Percentiles rank a stretch among this genome's conserved stretches.
Conservation (phyloP, 1,139 yeast species). For the Saccharomyces hybrid region DNA sequence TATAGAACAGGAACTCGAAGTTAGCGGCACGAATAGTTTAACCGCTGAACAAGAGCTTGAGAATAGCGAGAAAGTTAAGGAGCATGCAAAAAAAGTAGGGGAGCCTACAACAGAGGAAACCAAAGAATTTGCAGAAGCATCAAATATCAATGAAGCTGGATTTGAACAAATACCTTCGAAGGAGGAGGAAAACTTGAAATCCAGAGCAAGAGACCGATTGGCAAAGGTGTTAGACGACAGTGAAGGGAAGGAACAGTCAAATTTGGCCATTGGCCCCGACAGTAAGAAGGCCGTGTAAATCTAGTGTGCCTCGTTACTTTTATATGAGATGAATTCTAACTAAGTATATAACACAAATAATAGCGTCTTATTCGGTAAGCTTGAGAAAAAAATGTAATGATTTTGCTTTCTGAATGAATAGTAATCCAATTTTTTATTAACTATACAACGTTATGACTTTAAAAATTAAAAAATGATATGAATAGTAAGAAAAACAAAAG, state of each 20-base stretch:
- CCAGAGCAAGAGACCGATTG: not conserved
- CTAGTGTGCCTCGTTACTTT: not conserved
- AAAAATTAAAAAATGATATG: not conserved
- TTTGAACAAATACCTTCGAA: not conserved
- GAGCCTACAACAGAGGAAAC: slow-evolving; percentile 31
- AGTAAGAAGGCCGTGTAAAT: not conserved
- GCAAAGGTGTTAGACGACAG: not conserved
- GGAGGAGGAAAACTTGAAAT: not conserved
- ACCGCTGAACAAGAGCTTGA: not conserved
- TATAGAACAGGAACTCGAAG: not conserved
- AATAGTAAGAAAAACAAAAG: not conserved
- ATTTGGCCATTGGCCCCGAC: not conserved
- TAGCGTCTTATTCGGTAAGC: no score
- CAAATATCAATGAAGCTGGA: not conserved
- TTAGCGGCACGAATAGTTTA: not conserved
- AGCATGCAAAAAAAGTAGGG: slow-evolving; percentile 21
- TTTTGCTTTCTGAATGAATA: no score
- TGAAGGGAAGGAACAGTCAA: not conserved
- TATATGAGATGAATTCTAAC: not conserved
- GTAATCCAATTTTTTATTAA: not conserved
- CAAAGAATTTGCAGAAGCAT: slow-evolving; percentile 50
- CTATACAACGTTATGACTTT: slow-evolving; percentile 1
- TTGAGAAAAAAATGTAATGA: no score
- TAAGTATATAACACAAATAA: not conserved
- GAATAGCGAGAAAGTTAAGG: not conserved